phyloP scores from a whole-genome alignment of 768 basidiomycete species.

The Calocybe indica region DNA sequence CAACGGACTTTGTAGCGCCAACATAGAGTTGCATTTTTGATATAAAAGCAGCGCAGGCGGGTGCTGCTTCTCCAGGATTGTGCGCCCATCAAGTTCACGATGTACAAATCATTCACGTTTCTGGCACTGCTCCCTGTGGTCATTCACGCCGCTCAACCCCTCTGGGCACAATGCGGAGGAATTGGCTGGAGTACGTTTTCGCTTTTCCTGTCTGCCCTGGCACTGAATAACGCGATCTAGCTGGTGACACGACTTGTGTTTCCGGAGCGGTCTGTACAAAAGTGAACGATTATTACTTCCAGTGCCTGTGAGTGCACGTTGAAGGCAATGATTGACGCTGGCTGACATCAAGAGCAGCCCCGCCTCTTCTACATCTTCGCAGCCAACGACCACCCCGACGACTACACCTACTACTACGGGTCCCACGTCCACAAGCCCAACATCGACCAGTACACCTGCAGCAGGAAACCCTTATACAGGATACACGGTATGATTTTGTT shows the following conservation, averaged over 20 bases:
- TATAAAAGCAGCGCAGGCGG: slow-evolving; percentile 9
- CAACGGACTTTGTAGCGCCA: slow-evolving; percentile 26
- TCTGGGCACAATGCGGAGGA: slow-evolving; percentile 53
- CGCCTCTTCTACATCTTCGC: slow-evolving; percentile 10
- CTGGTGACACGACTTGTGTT: slow-evolving; percentile 34
- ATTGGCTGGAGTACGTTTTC: slow-evolving; percentile 39
- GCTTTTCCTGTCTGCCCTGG: slow-evolving; percentile 9
- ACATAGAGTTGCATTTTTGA: neutral
- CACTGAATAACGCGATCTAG: slow-evolving; percentile 17
- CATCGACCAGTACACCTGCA: slow-evolving; percentile 24
- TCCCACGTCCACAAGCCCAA: slow-evolving; percentile 12
- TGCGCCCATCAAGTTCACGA: slow-evolving; percentile 14
- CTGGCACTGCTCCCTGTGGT: slow-evolving; percentile 37
- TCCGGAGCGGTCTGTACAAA: slow-evolving; percentile 26
- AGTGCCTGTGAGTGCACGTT: slow-evolving; percentile 29
- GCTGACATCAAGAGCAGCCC: slow-evolving; percentile 5
- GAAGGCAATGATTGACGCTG: too few relatives aligned
- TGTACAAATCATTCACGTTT: slow-evolving; percentile 43
- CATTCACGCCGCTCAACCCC: slow-evolving; percentile 33
- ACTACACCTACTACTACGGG: slow-evolving; percentile 14
- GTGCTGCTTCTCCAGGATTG: slow-evolving; percentile 6
- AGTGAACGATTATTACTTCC: slow-evolving; percentile 32
- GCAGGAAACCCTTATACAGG: slow-evolving; percentile 51
- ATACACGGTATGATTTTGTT: slow-evolving; percentile 26
- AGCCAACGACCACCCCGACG: slow-evolving; percentile 12